Evolutionary conservation across 768 basidiomycete genomes (phyloP), one percentile per base, ranked within the genome.

Genomic region (Tephrocybe sp.): DNA sequence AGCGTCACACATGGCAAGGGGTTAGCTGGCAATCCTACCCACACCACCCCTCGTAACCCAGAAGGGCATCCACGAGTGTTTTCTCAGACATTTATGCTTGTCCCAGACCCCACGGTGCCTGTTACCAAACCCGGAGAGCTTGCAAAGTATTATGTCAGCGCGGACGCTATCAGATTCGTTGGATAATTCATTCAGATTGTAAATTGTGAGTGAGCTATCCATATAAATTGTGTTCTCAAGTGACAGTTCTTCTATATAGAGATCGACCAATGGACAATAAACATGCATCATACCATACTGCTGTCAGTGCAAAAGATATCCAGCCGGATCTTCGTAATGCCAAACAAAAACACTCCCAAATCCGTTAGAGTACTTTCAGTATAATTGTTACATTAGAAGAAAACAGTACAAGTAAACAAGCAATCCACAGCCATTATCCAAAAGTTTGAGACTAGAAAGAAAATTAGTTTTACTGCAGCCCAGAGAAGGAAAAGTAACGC

Each of bases 31-130:
- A 87, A 88, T 62, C 84, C 81, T 11, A 60, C 78, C 26, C 65
- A 72, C 38, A 74, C 76, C 1, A 73, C 77, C 12, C 65, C 67
- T 33, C 77, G 78, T 60, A 77, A 74, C 16, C 71, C 84, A 14
- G 90, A 92, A 49, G 87, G 82, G 10, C 88, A 90, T 34, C 85
- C 91, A 7, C 81, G 91, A 34, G 88, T 92, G 44, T 93, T 93
- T 68, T 85, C 86, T 14, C 91, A 93, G 66, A 88, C 89, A 5
- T 93, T 93, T 62, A 81, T 93, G 73, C 83, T 93, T 32, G 81
- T 85, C 9, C 89, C 89, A 4, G 89, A 91, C 62, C 73, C 87
- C 3, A 75, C 73, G 38, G 82, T 84, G 26, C 75, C 85, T 2
- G 75, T 82, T 14, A 75, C 77, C 1, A 84, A 83, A 53, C 75